Base-by-base conservation (phyloP, 2,329 filamentous ascomycete species). In the Talaromyces sp. region DNA sequence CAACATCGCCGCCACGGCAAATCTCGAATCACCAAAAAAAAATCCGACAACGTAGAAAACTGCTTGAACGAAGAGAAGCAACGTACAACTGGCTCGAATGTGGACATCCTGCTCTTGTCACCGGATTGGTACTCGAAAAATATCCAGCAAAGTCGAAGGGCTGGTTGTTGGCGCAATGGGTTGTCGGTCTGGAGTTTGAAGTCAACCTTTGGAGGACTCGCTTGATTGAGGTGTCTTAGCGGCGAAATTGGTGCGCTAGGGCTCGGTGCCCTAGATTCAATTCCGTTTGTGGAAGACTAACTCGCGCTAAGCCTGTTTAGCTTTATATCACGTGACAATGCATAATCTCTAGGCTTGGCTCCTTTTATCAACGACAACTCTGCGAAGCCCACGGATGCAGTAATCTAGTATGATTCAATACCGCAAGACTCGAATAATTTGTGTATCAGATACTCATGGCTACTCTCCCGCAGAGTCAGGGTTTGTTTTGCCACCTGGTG, bases 41-140 rank as follows among this genome's bases (percentile, higher is more conserved):
- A n/a, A n/a, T n/a, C n/a, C 44, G 31, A 37, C 18, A 59, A 35
- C 9, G 25, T 31, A 14, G 33, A 60, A 50, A 48, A 48, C 46
- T 39, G 9, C 25, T 58, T 40, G 44, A 64, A 66, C 58, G 61
- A 64, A 60, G 55, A 57, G 52, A 65, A 63, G 58, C 64, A 71
- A 85, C 84, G 76, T 83, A 87, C 84, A 77, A 87, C 84, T 78
- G 84, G 83, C 76, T 87, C 85, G 80, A 85, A 86, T 76, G 83
- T 81, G 80, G 85, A 86, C 85, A 87, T 87, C 80, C 79, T 86
- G 80, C 72, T 75, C 72, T 58, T 74, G 72, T 76, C 74, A 76
- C 75, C 75, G 74, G 65, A 70, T 69, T 61, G 75, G 66, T 69
- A 72, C 70, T 75, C 73, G 71, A 57, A 58, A 71, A 73, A 74